Evolutionary conservation across 768 basidiomycete genomes (phyloP).

Genomic region (Gymnopilus dilepis): DNA sequence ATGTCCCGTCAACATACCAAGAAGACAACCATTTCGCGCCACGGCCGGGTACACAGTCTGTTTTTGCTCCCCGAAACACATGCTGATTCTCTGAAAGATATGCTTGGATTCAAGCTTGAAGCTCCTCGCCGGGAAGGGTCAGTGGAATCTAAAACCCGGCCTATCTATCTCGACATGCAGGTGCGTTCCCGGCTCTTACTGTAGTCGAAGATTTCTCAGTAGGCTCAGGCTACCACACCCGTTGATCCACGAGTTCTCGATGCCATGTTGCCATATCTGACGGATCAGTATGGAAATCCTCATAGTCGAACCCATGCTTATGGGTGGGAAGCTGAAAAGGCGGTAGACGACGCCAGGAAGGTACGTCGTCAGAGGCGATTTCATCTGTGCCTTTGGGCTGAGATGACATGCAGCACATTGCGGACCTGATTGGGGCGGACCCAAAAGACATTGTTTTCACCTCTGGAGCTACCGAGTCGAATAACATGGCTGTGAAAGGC

Average conservation of each 20-base stretch:
- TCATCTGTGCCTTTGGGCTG: conserved; percentile 2
- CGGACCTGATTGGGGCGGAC: conserved; percentile 92
- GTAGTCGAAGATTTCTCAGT: conserved; percentile 7
- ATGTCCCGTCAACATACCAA: conserved; percentile 75
- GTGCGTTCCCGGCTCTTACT: conserved; percentile 42
- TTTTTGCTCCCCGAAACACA: not conserved
- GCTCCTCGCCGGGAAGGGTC: conserved; percentile 62
- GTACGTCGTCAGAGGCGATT: conserved; percentile 39
- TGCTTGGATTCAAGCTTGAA: conserved; percentile 88
- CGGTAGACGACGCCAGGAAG: conserved; percentile 90
- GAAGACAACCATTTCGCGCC: conserved; percentile 75
- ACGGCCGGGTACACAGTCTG: conserved; percentile 55
- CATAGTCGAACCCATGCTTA: conserved; percentile 99
- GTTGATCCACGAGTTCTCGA: conserved; percentile 97
- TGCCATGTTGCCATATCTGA: conserved; percentile 94
- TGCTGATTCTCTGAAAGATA: conserved; percentile 54
- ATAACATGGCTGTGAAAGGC: conserved; percentile 98
- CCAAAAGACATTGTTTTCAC: conserved; percentile 97
- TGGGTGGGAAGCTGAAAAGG: conserved; percentile 98
- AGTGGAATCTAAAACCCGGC: conserved; percentile 67
- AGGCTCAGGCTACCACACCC: conserved; percentile 88
- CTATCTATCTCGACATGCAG: conserved; percentile 99
- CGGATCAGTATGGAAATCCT: conserved; percentile 96
- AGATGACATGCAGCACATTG: conserved; percentile 66
- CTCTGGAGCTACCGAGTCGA: conserved; percentile 96